Evolutionary conservation across 2,329 filamentous ascomycete genomes (phyloP), one percentile per base, ranked within the genome.

Genomic region (Fusarium austroafricanum): DNA sequence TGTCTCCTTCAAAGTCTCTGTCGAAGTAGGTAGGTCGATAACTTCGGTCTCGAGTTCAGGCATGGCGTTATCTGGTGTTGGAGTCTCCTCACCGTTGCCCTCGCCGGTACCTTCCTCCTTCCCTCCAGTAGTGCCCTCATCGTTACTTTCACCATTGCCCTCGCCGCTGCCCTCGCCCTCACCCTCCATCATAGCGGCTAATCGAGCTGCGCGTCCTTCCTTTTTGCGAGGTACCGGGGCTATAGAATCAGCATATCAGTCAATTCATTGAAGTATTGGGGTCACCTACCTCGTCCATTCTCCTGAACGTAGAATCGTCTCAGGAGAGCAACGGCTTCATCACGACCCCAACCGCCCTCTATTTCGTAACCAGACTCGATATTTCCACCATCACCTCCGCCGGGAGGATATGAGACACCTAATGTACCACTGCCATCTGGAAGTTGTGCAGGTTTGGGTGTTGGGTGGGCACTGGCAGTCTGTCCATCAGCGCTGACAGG

Each of bases 251-350:
- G 58, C 20, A 35, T 14, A 12, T 21, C 33, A 11, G 20, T 15
- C 2, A 10, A 17, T 33, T 6, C 5, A 8, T 14, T 1, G 8
- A 5, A 9, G 18, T 15, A n/a, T 42, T 2, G 17, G 4, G 11
- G 15, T 39, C 10, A 75, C 83, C 73, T 81, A 92, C 92, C 93
- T 84, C 96, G 92, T 68, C 92, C 93, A 79, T 99, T 99, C 80
- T 99, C 94, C 80, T 99, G 96, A 31, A 99, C 92, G 78, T 99
- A 99, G 79, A 99, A 99, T 61, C 95, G 90, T 67, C 96, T 87
- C 70, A 99, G 84, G 70, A 99, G 81, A 79, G 95, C 94, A 62
- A 99, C 96, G 6, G 96, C 95, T 76, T 98, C 95, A 75, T 97
- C 92, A 45, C 93, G 88, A 73, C 93, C 93, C 83, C 96, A 90